Evolutionary conservation across 2,329 filamentous ascomycete genomes (phyloP), one percentile per base, ranked within the genome.

Genomic region (Colletotrichum eleusines): DNA sequence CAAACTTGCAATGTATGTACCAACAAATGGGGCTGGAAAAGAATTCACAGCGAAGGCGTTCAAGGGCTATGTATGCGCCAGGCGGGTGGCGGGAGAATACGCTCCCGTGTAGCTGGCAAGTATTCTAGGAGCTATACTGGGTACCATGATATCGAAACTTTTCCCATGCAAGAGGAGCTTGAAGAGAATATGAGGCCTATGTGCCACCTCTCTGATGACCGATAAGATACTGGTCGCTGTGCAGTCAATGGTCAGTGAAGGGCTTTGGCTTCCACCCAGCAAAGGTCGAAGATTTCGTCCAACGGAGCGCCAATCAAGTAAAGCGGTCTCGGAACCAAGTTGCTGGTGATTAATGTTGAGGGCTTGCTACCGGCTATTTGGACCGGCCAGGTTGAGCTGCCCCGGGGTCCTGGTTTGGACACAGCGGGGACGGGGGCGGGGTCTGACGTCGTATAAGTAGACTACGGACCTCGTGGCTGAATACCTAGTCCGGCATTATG

Each of bases 41-140:
- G 3, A 59, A 33, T 59, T 63, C 64, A 71, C 69, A 71, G 69
- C 69, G 69, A 69, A 48, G 69, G 69, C 69, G 69, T 71, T 69
- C 31, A 59, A 63, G 44, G 68, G 57, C 26, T 54, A 54, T 59
- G 28, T 69, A 63, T 59, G 53, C 59, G 42, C 51, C 33, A 26
- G 59, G 59, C 53, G 35, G 59, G 31, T 51, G 44, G 28, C 51
- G 42, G 35, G 35, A 50, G 50, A 59, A 23, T 46, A 26, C 20
- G 40, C 53, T 59, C 44, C 33, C 20, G 38, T n/a, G 31, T 28
- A 54, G 51, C 53, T 33, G 35, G 48, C 33, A 23, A 26, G 35
- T 38, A 33, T 38, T 26, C 59, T 40, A 16, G 31, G 26, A 23
- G 46, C 44, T 61, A 61, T n/a, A 28, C 31, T 40, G 59, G 46